These are phyloP conservation scores for Alternaria ethzedia DNA, from an alignment of 2,329 filamentous ascomycete species.

Conservation along the genomic window DNA sequence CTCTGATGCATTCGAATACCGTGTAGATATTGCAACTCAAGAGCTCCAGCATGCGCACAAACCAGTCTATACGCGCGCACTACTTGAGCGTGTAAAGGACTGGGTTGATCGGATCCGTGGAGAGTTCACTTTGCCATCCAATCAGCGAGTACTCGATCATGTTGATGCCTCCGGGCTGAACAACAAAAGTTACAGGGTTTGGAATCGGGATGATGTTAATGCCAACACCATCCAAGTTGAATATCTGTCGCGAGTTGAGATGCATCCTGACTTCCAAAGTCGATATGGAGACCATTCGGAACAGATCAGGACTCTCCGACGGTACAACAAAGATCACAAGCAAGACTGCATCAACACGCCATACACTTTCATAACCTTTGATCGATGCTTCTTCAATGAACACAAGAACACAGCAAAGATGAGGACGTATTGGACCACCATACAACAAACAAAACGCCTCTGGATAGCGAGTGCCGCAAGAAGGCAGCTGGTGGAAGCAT, in stretches of 20 bases:
- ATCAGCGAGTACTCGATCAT: neutral
- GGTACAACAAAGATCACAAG: neutral
- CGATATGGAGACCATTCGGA: neutral
- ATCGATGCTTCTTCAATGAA: neutral
- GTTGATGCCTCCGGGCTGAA: neutral
- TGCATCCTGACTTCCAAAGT: conserved; percentile 8
- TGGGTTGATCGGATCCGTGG: neutral
- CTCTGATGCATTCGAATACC: neutral
- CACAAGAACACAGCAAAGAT: neutral
- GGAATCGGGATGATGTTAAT: neutral
- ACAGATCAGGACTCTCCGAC: neutral
- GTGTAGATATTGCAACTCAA: neutral
- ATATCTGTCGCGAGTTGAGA: conserved; percentile 12
- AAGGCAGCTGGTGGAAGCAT: neutral
- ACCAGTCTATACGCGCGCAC: conserved; percentile 1
- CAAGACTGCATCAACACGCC: neutral
- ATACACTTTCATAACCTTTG: neutral
- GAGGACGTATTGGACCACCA: neutral
- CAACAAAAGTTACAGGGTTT: neutral
- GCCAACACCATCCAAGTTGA: neutral
- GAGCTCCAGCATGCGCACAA: neutral
- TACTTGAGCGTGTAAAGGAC: neutral
- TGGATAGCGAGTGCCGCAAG: neutral
- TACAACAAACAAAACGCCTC: neutral
- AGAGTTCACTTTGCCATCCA: neutral